Conservation (phyloP, 2,329 filamentous ascomycete genomes). For the Botrytis porri region DNA sequence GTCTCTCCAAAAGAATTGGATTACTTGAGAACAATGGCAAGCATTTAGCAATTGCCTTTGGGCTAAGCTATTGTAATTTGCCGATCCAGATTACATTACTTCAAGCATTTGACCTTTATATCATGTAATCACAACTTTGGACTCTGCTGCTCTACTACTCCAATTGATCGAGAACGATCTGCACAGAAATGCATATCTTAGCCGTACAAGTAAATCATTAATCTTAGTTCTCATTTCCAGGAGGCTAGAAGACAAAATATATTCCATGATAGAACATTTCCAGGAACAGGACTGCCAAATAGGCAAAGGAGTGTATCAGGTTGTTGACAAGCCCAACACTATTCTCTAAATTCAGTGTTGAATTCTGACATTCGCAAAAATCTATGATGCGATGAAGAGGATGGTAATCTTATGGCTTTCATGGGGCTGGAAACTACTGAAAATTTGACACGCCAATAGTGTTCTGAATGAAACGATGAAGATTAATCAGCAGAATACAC, state of each 20-base stretch:
- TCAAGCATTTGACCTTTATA: background rate
- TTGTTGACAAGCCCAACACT: background rate
- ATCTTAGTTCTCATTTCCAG: background rate
- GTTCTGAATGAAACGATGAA: background rate
- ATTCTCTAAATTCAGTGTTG: background rate
- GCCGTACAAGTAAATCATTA: background rate
- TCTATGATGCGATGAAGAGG: background rate
- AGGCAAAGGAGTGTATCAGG: background rate
- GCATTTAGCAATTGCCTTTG: background rate
- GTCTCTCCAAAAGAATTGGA: background rate
- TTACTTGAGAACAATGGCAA: background rate
- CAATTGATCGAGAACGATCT: background rate
- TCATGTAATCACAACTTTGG: background rate
- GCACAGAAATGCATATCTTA: background rate
- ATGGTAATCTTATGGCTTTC: background rate
- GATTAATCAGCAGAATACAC: background rate
- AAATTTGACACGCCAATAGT: background rate
- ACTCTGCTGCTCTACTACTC: background rate
- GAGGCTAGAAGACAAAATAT: background rate
- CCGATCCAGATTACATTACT: background rate
- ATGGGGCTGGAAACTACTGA: background rate
- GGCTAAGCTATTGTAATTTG: background rate
- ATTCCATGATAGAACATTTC: background rate
- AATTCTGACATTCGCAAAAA: background rate
- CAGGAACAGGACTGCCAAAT: background rate